phyloP scores from a whole-genome alignment of 768 basidiomycete species.

The Auricularia heimuer region DNA sequence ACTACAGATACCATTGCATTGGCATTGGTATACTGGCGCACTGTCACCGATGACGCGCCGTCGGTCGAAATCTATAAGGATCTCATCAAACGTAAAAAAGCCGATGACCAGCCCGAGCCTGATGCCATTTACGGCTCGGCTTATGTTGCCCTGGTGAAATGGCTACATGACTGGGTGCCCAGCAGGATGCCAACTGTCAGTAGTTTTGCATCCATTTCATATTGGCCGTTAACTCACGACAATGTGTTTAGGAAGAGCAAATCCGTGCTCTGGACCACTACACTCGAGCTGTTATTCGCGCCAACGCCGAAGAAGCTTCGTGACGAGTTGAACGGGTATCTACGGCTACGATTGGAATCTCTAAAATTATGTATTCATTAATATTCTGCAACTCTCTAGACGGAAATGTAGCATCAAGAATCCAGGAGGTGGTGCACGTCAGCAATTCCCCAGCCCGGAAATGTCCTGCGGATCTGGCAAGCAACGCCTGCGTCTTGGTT shows the following conservation, averaged over 20 bases:
- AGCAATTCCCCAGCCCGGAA: no score
- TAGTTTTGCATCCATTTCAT: background rate
- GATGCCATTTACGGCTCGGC: background rate
- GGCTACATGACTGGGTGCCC: background rate
- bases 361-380: no score
- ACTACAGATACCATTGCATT: background rate
- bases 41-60: slow-evolving; percentile 1
- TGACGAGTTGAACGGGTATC: no score
- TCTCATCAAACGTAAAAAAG: background rate
- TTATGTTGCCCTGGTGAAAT: background rate
- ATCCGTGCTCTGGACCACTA: background rate
- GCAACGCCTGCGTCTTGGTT: no score
- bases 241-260: background rate
- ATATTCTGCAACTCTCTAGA: no score
- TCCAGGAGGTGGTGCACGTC: no score
- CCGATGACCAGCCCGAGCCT: background rate
- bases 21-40: slow-evolving; percentile 1
- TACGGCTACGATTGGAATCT: no score
- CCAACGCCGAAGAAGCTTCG: background rate
- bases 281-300: background rate
- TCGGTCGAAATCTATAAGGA: slow-evolving; percentile 1
- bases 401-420: no score
- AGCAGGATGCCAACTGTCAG: background rate
- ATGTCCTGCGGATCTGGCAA: no score
- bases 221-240: background rate